Evolutionary conservation across 2,329 filamentous ascomycete species (phyloP), one percentile per base, ranked within the genome.

Genomic region (Trichoderma sp.): DNA sequence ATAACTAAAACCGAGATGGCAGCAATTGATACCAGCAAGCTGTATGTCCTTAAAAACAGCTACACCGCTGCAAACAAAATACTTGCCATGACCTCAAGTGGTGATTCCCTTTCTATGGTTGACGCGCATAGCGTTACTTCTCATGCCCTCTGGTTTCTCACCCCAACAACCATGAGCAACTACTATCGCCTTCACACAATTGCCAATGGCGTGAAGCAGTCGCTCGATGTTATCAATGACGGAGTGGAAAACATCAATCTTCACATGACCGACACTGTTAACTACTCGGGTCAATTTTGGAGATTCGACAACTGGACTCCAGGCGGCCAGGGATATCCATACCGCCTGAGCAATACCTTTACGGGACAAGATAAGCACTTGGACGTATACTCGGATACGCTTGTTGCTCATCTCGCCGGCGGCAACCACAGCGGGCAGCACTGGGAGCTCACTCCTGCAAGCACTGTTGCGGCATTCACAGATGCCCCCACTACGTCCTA

Each of bases 1-100:
- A 47, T 51, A 21, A 12, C 4, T 28, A 65, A 39, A 43, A 12
- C n/a, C 7, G 2, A 79, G 51, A 68, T 68, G 65, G 51, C 51
- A 9, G 4, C 51, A 57, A 58, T 68, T 3, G 32, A 68, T 34
- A 68, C 65, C 8, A 32, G 32, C 1, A 26, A 11, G 15, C 15
- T 57, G 4, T 68, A 68, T 1, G 32, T 58, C 21, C 14, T 68
- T 8, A 68, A 57, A 28, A 68, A 68, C 1, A 58, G 65, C 51
- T 68, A 28, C 32, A 68, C 65, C 2, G 34, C 51, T 43, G 6
- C 51, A 8, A 34, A 24, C 24, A 57, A 68, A n/a, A 30, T 68
- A n/a, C 65, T 68, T 43, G 51, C 51, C 4, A 21, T 58, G n/a
- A 21, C 51, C 1, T 21, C 47, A 32, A 30, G 21, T 2, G 51